phyloP scores from a whole-genome alignment of 192 early-diverging fungal genomes.

The Jimgerdemannia lactiflua region DNA sequence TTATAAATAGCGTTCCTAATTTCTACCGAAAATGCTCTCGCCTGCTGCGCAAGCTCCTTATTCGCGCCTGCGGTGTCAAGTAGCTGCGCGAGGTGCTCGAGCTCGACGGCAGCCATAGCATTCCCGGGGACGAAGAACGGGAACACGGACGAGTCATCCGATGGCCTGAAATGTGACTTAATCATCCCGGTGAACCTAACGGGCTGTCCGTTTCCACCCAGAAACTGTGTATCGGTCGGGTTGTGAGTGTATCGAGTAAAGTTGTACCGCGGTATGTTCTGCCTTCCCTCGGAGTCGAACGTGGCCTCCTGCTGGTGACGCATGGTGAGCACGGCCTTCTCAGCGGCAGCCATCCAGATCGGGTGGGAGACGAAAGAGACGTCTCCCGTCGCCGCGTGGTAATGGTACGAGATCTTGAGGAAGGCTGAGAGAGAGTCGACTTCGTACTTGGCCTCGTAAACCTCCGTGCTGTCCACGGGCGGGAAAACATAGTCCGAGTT shows the following conservation, averaged over 20 bases:
- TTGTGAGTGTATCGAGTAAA: slow-evolving; percentile 24
- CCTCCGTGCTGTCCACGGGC: slow-evolving; percentile 21
- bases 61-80: slow-evolving; percentile 25
- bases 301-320: slow-evolving; percentile 42
- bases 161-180: slow-evolving; percentile 51
- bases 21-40: slow-evolving; percentile 19
- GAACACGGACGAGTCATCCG: slow-evolving; percentile 54
- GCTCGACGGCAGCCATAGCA: slow-evolving; percentile 59
- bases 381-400: slow-evolving; percentile 49
- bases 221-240: slow-evolving; percentile 41
- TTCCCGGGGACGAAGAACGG: slow-evolving; percentile 61
- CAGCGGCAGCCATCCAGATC: slow-evolving; percentile 49
- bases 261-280: slow-evolving; percentile 6
- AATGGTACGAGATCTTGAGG: slow-evolving; percentile 49
- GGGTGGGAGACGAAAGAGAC: slow-evolving; percentile 23
- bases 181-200: slow-evolving; percentile 38
- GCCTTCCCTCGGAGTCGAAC: slow-evolving; percentile 21
- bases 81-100: slow-evolving; percentile 40
- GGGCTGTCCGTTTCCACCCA: slow-evolving; percentile 38
- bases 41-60: slow-evolving; percentile 10
- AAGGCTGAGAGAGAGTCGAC: slow-evolving; percentile 69
- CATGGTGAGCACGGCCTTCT: slow-evolving; percentile 35
- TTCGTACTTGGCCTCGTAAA: slow-evolving; percentile 67
- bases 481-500: slow-evolving; percentile 43
- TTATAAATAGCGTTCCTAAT: slow-evolving; percentile 50